A percentile compares a stretch with the other conserved stretches of the same genome.
These are phyloP conservation scores for Aspergillus pseudonomiae DNA, from an alignment of 2,329 filamentous ascomycete species.

Conservation along the genomic window DNA sequence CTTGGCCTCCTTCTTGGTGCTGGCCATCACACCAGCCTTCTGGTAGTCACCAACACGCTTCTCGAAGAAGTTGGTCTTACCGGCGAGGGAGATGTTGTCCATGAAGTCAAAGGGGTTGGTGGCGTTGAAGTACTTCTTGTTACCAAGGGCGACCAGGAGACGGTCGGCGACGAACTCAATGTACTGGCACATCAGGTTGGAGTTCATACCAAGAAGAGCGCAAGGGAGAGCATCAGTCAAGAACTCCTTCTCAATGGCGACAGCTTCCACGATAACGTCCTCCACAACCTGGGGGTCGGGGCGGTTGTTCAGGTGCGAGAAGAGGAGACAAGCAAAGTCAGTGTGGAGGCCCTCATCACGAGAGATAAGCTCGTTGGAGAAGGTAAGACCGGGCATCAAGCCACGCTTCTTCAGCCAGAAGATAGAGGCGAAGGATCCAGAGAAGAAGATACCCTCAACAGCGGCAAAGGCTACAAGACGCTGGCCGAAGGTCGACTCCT, in stretches of 20 bases:
- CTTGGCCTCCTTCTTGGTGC: conserved; percentile 70
- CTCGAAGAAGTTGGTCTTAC: conserved; percentile 99
- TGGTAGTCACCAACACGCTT: conserved; percentile 99
- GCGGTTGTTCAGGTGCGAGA: conserved; percentile 94
- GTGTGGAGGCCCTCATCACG: conserved; percentile 99
- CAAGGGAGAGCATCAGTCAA: conserved; percentile 92
- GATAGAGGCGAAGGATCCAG: conserved; percentile 95
- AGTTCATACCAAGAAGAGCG: conserved; percentile 95
- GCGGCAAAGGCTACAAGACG: conserved; percentile 96
- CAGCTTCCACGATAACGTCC: conserved; percentile 91
- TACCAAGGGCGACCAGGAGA: conserved; percentile 88
- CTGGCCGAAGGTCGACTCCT: conserved; percentile 90
- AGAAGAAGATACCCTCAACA: conserved; percentile 99
- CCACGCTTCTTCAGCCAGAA: conserved; percentile 99
- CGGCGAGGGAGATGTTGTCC: conserved; percentile 98
- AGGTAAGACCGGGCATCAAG: conserved; percentile 96
- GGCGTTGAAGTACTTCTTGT: conserved; percentile 88
- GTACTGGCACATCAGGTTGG: conserved; percentile 97
- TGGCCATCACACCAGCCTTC: conserved; percentile 98
- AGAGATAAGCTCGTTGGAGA: conserved; percentile 99
- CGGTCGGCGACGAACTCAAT: conserved; percentile 99
- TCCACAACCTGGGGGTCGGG: conserved; percentile 79
- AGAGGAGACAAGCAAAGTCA: conserved; percentile 95
- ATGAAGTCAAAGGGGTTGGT: conserved; percentile 99
- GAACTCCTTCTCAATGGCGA: conserved; percentile 96